Percentiles rank a stretch among this genome's conserved stretches.
phyloP scores from a whole-genome alignment of 352 stramenopile species.

The Globisporangium nunn region DNA sequence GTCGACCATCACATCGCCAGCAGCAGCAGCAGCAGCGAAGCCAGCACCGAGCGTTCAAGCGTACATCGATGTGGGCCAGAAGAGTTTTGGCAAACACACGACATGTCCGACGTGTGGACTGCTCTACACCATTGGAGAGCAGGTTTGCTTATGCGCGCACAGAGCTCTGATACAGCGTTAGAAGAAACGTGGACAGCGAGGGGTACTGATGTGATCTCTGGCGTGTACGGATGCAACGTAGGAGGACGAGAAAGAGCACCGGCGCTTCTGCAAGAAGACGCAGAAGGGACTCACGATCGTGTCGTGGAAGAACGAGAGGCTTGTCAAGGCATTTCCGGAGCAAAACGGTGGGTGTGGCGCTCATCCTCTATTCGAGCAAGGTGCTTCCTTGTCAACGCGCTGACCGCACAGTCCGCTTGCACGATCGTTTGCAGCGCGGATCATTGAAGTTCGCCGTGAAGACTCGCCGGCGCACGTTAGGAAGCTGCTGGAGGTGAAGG shows the following conservation, averaged over 20 bases:
- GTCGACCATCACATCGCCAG: conserved; percentile 1
- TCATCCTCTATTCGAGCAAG: too few species aligned
- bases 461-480: conserved; percentile 53
- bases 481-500: conserved; percentile 70
- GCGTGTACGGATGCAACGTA: conserved; percentile 4
- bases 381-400: too few species aligned
- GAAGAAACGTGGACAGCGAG: not conserved
- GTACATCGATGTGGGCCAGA: conserved; percentile 75
- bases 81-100: conserved; percentile 52
- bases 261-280: conserved; percentile 41
- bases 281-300: conserved; percentile 40
- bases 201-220: not conserved
- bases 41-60: conserved; percentile 27
- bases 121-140: conserved; percentile 65
- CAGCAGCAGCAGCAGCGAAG: conserved; percentile 4
- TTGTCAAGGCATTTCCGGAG: conserved; percentile 36
- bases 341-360: conserved; percentile 15
- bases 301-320: conserved; percentile 64
- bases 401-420: not conserved
- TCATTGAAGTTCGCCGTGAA: conserved; percentile 55
- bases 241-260: conserved; percentile 69
- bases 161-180: too few species aligned
- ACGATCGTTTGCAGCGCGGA: conserved; percentile 19
- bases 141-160: conserved; percentile 12
- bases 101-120: conserved; percentile 56